These are phyloP conservation scores for Naumovozyma castellii DNA, from an alignment of 805 yeast species.

Conservation along the genomic window DNA sequence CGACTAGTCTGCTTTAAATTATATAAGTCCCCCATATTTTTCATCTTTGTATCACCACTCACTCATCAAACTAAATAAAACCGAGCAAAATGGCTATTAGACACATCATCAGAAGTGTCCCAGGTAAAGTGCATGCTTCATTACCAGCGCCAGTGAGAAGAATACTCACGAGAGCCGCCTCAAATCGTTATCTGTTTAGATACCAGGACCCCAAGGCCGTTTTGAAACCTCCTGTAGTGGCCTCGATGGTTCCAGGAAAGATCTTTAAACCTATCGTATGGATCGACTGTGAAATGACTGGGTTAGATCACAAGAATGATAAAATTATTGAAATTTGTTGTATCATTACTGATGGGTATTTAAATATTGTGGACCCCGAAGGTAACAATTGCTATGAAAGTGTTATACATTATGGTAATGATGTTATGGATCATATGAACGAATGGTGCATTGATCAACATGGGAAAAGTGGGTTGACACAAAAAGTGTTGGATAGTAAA, in stretches of 20 bases:
- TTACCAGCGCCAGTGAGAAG: background rate
- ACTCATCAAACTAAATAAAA: too few relatives aligned
- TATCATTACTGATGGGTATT: constrained; percentile 73
- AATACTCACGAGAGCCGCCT: background rate
- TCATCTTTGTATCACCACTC: too few relatives aligned
- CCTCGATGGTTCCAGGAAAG: too few relatives aligned
- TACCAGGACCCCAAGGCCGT: background rate
- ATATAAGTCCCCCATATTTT: too few relatives aligned
- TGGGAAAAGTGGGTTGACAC: constrained; percentile 65
- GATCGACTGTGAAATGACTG: constrained; percentile 99
- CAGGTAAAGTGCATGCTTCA: background rate
- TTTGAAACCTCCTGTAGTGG: too few relatives aligned
- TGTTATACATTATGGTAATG: constrained; percentile 60
- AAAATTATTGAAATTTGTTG: constrained; percentile 88
- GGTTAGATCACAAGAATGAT: constrained; percentile 71
- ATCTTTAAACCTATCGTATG: constrained; percentile 53
- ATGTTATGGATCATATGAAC: constrained; percentile 60
- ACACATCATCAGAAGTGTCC: background rate
- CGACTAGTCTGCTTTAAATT: too few relatives aligned
- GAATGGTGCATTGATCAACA: constrained; percentile 86
- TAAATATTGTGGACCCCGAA: constrained; percentile 52
- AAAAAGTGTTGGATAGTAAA: constrained; percentile 48
- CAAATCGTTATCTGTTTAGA: background rate
- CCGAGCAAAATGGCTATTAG: background rate
- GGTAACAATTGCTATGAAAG: constrained; percentile 64